Evolutionary conservation across 805 yeast species (phyloP).

Genomic region (Komagataella pseudopastoris): DNA sequence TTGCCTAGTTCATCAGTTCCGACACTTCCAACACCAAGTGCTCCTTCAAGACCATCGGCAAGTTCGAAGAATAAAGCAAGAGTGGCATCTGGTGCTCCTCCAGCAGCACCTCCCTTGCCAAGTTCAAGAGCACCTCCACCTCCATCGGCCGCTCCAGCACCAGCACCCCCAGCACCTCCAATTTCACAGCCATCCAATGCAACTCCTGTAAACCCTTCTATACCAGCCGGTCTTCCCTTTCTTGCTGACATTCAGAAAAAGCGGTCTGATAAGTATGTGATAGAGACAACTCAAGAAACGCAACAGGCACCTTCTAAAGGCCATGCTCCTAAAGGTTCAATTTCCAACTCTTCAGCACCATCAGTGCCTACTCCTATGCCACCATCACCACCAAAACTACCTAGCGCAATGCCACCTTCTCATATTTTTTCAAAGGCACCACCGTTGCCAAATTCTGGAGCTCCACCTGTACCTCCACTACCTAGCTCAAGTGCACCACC

Average conservation of each 20-base stretch:
- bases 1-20: not conserved
- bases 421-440: slow-evolving; percentile 1
- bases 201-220: slow-evolving; percentile 9
- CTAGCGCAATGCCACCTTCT: not conserved
- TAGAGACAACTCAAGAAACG: slow-evolving; percentile 19
- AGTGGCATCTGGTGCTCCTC: slow-evolving; percentile 1
- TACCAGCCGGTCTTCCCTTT: slow-evolving; percentile 28
- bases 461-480: slow-evolving; percentile 14
- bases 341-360: slow-evolving; percentile 8
- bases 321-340: slow-evolving; percentile 3
- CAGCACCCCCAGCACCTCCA: slow-evolving; percentile 5
- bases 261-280: slow-evolving; percentile 35
- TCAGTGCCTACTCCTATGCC: slow-evolving; percentile 6
- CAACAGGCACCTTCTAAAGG: slow-evolving; percentile 9
- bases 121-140: slow-evolving; percentile 4
- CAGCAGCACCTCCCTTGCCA: not conserved
- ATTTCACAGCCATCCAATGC: slow-evolving; percentile 4
- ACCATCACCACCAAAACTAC: not conserved
- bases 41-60: not conserved
- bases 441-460: slow-evolving; percentile 8
- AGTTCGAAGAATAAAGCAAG: not conserved
- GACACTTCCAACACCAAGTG: not conserved
- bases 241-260: slow-evolving; percentile 43
- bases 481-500: slow-evolving; percentile 6
- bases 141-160: slow-evolving; percentile 7